These are phyloP conservation scores for Botrytis porri DNA, from an alignment of 2,329 filamentous ascomycete species.

Conservation along the genomic window DNA sequence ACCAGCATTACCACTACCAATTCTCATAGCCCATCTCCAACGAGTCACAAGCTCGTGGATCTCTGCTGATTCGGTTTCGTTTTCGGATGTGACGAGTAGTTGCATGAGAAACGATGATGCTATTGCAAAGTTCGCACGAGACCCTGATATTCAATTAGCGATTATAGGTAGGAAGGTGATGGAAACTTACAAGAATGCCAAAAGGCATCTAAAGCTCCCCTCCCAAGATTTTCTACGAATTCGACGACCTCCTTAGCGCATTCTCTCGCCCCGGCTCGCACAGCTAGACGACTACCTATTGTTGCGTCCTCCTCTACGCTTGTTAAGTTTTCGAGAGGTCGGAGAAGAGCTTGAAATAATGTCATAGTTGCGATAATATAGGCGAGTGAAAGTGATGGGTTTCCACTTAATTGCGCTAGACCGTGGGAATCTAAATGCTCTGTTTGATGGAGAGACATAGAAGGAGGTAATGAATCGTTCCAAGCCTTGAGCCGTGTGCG, in stretches of 20 bases:
- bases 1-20: conserved; percentile 32
- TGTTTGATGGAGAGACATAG: conserved; percentile 28
- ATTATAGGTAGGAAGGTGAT: background rate
- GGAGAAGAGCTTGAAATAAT: conserved; percentile 38
- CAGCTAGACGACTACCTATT: conserved; percentile 28
- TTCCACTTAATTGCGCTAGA: conserved; percentile 33
- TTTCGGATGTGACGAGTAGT: conserved; percentile 34
- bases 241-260: conserved; percentile 38
- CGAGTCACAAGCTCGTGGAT: conserved; percentile 33
- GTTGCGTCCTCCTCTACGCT: conserved; percentile 32
- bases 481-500: conserved; percentile 36
- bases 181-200: conserved; percentile 36
- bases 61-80: conserved; percentile 32
- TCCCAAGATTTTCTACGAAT: conserved; percentile 35
- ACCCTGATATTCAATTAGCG: conserved; percentile 29
- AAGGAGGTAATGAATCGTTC: conserved; percentile 37
- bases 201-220: conserved; percentile 35
- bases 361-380: conserved; percentile 41
- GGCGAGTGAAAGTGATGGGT: conserved; percentile 37
- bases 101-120: conserved; percentile 38
- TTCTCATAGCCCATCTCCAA: conserved; percentile 37
- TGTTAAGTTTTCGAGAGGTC: conserved; percentile 36
- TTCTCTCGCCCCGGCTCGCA: conserved; percentile 35
- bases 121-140: conserved; percentile 38
- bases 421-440: conserved; percentile 30